These are phyloP conservation scores for Trametes sanguinea DNA, from an alignment of 768 basidiomycete species.

Conservation along the genomic window DNA sequence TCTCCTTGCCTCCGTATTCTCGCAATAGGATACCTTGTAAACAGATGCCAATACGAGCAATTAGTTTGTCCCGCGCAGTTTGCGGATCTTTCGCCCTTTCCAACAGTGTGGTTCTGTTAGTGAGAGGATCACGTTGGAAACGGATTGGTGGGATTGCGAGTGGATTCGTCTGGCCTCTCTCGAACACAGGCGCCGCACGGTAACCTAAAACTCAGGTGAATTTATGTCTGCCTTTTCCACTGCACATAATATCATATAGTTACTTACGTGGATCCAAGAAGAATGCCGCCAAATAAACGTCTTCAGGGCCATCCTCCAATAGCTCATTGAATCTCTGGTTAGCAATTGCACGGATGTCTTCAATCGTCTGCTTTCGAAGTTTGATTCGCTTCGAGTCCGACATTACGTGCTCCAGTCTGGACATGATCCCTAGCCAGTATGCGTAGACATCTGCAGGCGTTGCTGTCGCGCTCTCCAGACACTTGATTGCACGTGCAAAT, in stretches of 20 bases:
- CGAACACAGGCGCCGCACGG: not conserved
- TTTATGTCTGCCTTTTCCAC: too few relatives aligned
- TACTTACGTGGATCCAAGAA: not conserved
- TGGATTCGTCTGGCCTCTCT: not conserved
- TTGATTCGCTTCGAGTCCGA: not conserved
- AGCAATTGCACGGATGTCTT: not conserved
- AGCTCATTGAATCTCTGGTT: slow-evolving; percentile 7
- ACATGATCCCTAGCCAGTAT: slow-evolving; percentile 1
- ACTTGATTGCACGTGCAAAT: slow-evolving; percentile 3
- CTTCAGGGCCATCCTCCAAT: not conserved
- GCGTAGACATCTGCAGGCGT: not conserved
- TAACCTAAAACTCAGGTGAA: not conserved
- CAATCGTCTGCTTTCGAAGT: not conserved
- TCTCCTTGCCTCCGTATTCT: not conserved
- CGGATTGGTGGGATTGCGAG: not conserved
- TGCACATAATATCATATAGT: too few relatives aligned
- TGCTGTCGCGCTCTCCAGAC: not conserved
- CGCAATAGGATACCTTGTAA: not conserved
- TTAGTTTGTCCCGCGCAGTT: not conserved
- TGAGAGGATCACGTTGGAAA: not conserved
- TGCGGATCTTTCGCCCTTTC: not conserved
- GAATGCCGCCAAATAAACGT: not conserved
- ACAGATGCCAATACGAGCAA: not conserved
- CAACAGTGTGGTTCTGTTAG: not conserved
- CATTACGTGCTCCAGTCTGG: not conserved